A percentile compares a stretch with the other conserved stretches of the same genome.
phyloP scores from a whole-genome alignment of 306 rosid genomes.

The Acmispon strigosus region DNA sequence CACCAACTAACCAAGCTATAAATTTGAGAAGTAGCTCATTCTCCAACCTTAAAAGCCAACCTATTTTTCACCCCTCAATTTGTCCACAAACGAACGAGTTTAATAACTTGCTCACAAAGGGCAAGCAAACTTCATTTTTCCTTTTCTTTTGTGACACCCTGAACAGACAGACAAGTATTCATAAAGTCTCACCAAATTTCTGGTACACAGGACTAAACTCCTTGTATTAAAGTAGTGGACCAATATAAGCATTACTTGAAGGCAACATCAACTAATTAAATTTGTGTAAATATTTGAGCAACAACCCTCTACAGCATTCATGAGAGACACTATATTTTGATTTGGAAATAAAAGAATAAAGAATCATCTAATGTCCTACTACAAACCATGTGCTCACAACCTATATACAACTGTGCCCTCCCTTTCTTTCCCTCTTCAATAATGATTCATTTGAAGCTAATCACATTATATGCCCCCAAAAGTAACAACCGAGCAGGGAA shows the following conservation, averaged over 20 bases:
- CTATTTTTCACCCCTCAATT: too few relatives aligned
- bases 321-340: neutral
- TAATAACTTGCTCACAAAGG: neutral
- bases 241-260: neutral
- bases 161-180: neutral
- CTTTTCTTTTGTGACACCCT: neutral
- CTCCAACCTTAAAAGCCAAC: too few relatives aligned
- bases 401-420: conserved; percentile 26
- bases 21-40: too few relatives aligned
- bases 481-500: conserved; percentile 62
- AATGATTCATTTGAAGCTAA: conserved; percentile 27
- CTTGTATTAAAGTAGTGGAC: neutral
- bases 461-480: conserved; percentile 41
- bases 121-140: conserved; percentile 15
- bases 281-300: neutral
- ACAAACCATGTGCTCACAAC: conserved; percentile 24
- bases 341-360: conserved; percentile 61
- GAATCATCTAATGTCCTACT: conserved; percentile 46
- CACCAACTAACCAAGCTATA: too few relatives aligned
- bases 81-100: neutral
- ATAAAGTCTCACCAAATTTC: neutral
- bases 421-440: neutral
- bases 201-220: neutral
- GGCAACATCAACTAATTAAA: neutral
- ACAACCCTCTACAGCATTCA: conserved; percentile 1